Evolutionary conservation across 2,329 filamentous ascomycete genomes (phyloP), one percentile per base, ranked within the genome.

Genomic region (Conoideocrella luteorostrata): DNA sequence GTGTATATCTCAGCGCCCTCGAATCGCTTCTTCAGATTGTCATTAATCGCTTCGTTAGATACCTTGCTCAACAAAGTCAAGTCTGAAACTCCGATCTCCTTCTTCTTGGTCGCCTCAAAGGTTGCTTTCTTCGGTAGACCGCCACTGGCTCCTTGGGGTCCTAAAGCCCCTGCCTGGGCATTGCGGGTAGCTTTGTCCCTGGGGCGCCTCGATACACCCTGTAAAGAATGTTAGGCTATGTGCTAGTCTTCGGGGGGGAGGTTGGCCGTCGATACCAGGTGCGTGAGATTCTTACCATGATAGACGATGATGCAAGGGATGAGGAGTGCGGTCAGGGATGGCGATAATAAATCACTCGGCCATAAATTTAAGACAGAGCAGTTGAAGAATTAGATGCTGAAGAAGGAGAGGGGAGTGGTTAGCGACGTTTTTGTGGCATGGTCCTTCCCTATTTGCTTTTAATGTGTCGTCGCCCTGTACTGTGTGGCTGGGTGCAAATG

Each of bases 1-100:
- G 93, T 98, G 72, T 98, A 98, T 65, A 98, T 98, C 70, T 98
- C 91, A 65, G 78, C 84, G 75, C 91, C 90, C 63, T 97, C 88
- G 67, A 98, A 98, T 50, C 93, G 83, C 73, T 97, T 94, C 76
- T 96, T 95, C 65, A 98, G 66, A 66, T 98, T 98, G 46, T 97
- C 93, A 71, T 98, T 98, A 74, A 98, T 98, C 49, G 91, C 90
- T 67, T 98, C 93, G 67, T 98, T 97, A 53, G 90, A 95, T 52
- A 98, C 94, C 68, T 97, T 97, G 75, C 90, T 96, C 62, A 98
- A 85, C 58, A 98, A 75, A 4, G 93, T 98, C 63, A 98, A 77
- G 74, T 98, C 93, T 44, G 93, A 96, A 43, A 98, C 93, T 53
- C 93, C 93, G 56, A 98, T 93, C 68, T 98, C 90, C 78, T 95